Base-by-base conservation (phyloP, 2,329 filamentous ascomycete species). In the Fusarium goolgardi region DNA sequence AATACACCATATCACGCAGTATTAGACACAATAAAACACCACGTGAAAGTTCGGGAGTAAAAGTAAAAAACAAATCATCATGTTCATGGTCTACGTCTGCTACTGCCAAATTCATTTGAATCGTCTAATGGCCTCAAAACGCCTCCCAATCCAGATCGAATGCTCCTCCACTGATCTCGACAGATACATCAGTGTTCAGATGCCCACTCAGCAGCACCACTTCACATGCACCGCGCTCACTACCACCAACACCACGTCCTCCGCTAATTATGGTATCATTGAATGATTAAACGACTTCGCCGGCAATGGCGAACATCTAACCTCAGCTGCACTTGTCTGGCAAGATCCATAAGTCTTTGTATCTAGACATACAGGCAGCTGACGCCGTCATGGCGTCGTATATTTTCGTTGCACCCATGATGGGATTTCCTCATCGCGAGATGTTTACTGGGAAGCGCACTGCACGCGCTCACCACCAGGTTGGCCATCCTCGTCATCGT, bases 401-500 rank as follows among this genome's bases (percentile, higher is more conserved):
- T 46, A 59, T 69, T 49, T 65, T 50, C 23, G 63, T 56, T 71
- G 54, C 60, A 55, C 63, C 57, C 49, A 32, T 54, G 27, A 25
- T 25, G 20, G 35, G 49, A 50, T 25, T 55, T 56, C 59, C 54
- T 20, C 52, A 55, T 37, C 35, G 27, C 35, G 21, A 39, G 20
- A 55, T 71, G 43, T 81, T 88, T 94, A 96, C 87, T 96, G 92
- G 34, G 91, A 93, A 59, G 92, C 92, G 80, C 92, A 96, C 84
- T 96, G 92, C 61, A 96, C 92, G 67, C 92, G 88, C 83, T 94
- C 92, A 49, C 84, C 91, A 65, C 91, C 90, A 16, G 88, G 85
- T 67, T 92, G 90, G 21, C 90, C 91, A 46, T 92, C 91, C 45
- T 94, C 89, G 10, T 94, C 92, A 15, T 94, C 92, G 40, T 94